Evolutionary conservation across 176 grass and related monocot species (phyloP).

Genomic region (Triticum monococcum): DNA sequence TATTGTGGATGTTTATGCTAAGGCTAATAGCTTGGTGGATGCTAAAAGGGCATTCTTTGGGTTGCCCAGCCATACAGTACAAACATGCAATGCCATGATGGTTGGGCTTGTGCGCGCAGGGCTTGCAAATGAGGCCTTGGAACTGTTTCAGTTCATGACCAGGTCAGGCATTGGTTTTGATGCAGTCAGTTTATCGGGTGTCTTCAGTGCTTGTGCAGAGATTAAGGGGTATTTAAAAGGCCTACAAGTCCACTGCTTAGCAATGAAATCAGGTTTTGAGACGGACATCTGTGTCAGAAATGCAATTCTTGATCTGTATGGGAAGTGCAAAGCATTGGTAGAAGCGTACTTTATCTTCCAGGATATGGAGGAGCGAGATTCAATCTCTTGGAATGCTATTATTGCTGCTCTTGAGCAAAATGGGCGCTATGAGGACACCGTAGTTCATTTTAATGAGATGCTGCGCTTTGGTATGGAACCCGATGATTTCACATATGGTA

Average conservation of each 20-base stretch:
- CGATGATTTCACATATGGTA: conserved; percentile 86
- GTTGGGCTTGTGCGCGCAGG: conserved; percentile 65
- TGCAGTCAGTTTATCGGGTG: conserved; percentile 68
- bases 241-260: conserved; percentile 67
- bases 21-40: conserved; percentile 57
- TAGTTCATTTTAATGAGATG: conserved; percentile 74
- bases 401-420: conserved; percentile 86
- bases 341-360: conserved; percentile 66
- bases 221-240: conserved; percentile 60
- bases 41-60: conserved; percentile 62
- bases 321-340: conserved; percentile 71
- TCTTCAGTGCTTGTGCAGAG: conserved; percentile 73
- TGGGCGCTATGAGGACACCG: conserved; percentile 49
- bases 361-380: conserved; percentile 72
- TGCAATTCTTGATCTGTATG: conserved; percentile 84
- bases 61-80: conserved; percentile 51
- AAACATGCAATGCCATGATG: conserved; percentile 86
- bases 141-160: conserved; percentile 67
- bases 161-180: conserved; percentile 54
- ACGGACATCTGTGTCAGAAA: conserved; percentile 62
- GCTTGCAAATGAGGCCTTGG: conserved; percentile 48
- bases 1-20: conserved; percentile 83
- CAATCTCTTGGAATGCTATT: conserved; percentile 79
- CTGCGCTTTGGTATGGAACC: conserved; percentile 62
- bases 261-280: conserved; percentile 62